Base-by-base conservation (phyloP, 2,329 filamentous ascomycete genomes). In the Aspergillus pseudoterreus region DNA sequence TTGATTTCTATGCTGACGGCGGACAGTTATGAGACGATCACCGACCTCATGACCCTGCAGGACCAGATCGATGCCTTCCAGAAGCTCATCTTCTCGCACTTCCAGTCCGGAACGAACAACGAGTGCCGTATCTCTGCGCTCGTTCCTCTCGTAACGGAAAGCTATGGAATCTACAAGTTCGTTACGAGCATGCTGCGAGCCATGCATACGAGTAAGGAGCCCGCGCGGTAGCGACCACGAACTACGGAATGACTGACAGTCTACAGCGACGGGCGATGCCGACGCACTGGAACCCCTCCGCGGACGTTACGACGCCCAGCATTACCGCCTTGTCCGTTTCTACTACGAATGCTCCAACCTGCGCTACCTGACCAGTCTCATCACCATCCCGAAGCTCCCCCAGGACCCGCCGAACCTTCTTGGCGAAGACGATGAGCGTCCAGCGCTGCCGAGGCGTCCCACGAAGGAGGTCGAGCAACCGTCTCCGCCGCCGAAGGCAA, bases 261-360 rank as follows among this genome's bases (percentile, higher is more conserved):
- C 5, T 48, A 44, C 48, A 88, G 88, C 90, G 43, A 94, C 94
- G 11, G 92, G 94, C 50, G 94, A 99, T 63, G 88, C 95, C 57
- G 94, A 96, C 54, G 92, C 91, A 6, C 80, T 99, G 43, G 87
- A 92, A 58, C 94, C 92, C 1, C 82, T 99, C 6, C 86, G 92
- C 51, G 83, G 86, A 56, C 82, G 92, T 64, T 99, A 97, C 70
- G 88, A 96, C 70, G 91, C 94, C 12, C 94, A 97, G 67, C 94
- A 99, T 71, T 92, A 97, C 76, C 88, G 94, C 15, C 82, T 99
- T 14, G 88, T 96, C 67, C 94, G 95, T 67, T 99, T 97, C 75
- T 99, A 99, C 75, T 97, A 97, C 73, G 94, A 99, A 74, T 99
- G 94, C 74, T 96, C 94, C 10, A 99, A 97, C 71, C 80, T 99